Percentiles rank a stretch among this genome's conserved stretches.
Evolutionary conservation across 257 asterid genomes (phyloP).

Genomic region (Penstemon davidsonii): DNA sequence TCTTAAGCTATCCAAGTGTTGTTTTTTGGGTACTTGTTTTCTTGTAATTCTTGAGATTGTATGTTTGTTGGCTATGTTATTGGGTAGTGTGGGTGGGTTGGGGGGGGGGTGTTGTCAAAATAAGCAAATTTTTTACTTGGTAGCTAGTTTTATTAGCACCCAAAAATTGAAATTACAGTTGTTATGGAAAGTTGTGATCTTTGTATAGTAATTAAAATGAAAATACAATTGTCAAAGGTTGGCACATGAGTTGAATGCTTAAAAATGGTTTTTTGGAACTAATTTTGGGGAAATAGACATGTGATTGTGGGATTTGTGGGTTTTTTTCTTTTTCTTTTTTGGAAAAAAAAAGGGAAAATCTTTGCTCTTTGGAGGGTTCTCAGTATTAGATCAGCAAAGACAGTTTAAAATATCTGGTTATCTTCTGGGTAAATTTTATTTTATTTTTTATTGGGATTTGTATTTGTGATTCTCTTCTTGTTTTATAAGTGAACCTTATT

Average conservation of each 20-base stretch:
- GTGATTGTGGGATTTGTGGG: not conserved
- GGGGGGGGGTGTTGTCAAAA: not conserved
- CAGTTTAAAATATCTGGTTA: slow-evolving; percentile 9
- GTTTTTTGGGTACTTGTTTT: slow-evolving; percentile 19
- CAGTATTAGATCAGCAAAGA: slow-evolving; percentile 10
- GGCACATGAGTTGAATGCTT: slow-evolving; percentile 43
- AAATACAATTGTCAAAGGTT: slow-evolving; percentile 35
- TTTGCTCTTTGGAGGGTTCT: slow-evolving; percentile 14
- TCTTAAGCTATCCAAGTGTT: slow-evolving; percentile 32
- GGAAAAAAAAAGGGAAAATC: not conserved
- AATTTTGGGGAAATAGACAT: slow-evolving; percentile 7
- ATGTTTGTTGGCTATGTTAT: not conserved
- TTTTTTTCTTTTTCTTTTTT: slow-evolving; percentile 3
- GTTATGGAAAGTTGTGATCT: slow-evolving; percentile 11
- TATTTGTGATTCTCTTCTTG: slow-evolving; percentile 18
- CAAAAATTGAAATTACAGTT: not conserved
- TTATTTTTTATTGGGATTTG: slow-evolving; percentile 1
- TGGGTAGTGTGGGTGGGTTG: slow-evolving; percentile 2
- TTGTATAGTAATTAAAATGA: slow-evolving; percentile 3
- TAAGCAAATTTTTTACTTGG: slow-evolving; percentile 25
- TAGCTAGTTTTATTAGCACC: slow-evolving; percentile 22
- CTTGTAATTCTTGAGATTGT: slow-evolving; percentile 22
- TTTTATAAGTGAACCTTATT: slow-evolving; percentile 9
- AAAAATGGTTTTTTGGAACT: slow-evolving; percentile 18
- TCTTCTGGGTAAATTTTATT: not conserved